A percentile compares a stretch with the other conserved stretches of the same genome.
Conservation (phyloP, 2,329 filamentous ascomycete genomes). For the Monilinia fructigena region DNA sequence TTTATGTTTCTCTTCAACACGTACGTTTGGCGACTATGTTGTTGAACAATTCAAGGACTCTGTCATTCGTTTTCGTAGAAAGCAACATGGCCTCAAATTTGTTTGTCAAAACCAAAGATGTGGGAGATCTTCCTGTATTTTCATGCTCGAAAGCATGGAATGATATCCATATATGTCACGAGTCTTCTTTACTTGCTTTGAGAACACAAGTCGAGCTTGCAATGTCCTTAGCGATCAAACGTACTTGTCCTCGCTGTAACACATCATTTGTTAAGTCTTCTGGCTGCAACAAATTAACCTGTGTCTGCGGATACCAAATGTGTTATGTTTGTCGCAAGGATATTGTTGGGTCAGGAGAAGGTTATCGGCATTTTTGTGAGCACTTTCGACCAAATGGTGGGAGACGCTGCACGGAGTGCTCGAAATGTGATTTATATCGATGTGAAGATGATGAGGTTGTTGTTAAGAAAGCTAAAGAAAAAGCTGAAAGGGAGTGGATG, state of each 20-base stretch:
- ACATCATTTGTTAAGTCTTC: slow-evolving; percentile 89
- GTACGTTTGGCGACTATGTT: slow-evolving; percentile 46
- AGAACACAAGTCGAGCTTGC: slow-evolving; percentile 89
- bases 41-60: slow-evolving; percentile 55
- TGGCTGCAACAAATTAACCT: slow-evolving; percentile 96
- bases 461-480: slow-evolving; percentile 64
- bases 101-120: slow-evolving; percentile 71
- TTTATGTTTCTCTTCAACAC: slow-evolving; percentile 46
- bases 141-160: slow-evolving; percentile 79
- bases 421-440: slow-evolving; percentile 69
- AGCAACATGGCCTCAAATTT: slow-evolving; percentile 73
- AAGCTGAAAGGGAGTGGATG: slow-evolving; percentile 71
- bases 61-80: slow-evolving; percentile 65
- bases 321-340: slow-evolving; percentile 92
- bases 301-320: slow-evolving; percentile 95
- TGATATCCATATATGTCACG: slow-evolving; percentile 88
- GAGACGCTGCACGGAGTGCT: slow-evolving; percentile 72
- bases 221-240: slow-evolving; percentile 90
- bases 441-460: slow-evolving; percentile 73
- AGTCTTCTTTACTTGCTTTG: slow-evolving; percentile 75
- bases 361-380: slow-evolving; percentile 93
- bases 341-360: slow-evolving; percentile 64
- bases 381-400: slow-evolving; percentile 86
- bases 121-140: slow-evolving; percentile 68
- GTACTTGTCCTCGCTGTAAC: slow-evolving; percentile 88